Percentiles rank a stretch among this genome's conserved stretches.
Evolutionary conservation across 345 rosid species (phyloP).

Genomic region (Euphorbia peplus): DNA sequence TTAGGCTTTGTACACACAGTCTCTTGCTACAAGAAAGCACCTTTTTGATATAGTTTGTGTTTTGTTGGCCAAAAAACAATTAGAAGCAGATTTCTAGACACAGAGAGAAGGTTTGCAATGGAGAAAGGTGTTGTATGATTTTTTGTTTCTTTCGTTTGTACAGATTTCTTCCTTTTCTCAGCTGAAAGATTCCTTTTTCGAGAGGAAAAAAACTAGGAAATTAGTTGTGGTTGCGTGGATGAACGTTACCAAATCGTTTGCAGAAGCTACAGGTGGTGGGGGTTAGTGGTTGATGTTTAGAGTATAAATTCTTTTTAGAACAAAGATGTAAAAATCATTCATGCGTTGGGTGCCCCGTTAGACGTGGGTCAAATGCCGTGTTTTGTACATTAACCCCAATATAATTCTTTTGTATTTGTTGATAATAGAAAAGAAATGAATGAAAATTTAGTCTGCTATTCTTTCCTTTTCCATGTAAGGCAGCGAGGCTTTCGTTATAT

Average conservation of each 20-base stretch:
- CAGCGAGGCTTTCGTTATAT: too few relatives aligned
- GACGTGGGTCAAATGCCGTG: conserved; percentile 15
- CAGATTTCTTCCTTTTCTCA: conserved; percentile 5
- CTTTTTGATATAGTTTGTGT: conserved; percentile 11
- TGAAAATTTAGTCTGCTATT: conserved; percentile 4
- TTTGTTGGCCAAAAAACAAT: conserved; percentile 11
- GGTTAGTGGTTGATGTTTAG: conserved; percentile 19
- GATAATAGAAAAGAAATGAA: conserved; percentile 31
- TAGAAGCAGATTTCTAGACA: conserved; percentile 10
- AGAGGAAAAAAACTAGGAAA: conserved; percentile 5
- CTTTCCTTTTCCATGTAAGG: neutral
- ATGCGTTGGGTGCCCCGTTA: conserved; percentile 24
- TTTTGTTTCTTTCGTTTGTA: conserved; percentile 15
- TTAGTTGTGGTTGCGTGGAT: conserved; percentile 4
- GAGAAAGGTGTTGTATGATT: conserved; percentile 17
- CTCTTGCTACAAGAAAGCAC: conserved; percentile 12
- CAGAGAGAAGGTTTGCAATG: conserved; percentile 7
- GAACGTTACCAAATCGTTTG: conserved; percentile 1
- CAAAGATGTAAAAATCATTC: conserved; percentile 39
- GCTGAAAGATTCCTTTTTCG: neutral
- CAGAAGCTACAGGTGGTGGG: conserved; percentile 21
- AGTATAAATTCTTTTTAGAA: conserved; percentile 35
- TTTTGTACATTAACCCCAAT: conserved; percentile 39
- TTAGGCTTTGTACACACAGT: conserved; percentile 7
- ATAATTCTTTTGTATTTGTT: conserved; percentile 41